These are phyloP conservation scores for Prunus persica DNA, from an alignment of 306 rosid genomes.

Conservation along the genomic window Prunus_persica_NCBIv2 NC_034009.1:32034001-32034500, in stretches of 20 bases:
- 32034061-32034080: constrained; percentile 37
- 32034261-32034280: not conserved
- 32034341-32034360: not conserved
- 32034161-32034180: not conserved
- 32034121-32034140: constrained; percentile 18
- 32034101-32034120: constrained; percentile 76
- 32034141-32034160: constrained; percentile 1
- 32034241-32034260: not conserved
- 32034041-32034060: constrained; percentile 16
- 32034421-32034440: constrained; percentile 83
- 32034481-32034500: constrained; percentile 87
- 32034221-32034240: not conserved
- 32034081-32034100: constrained; percentile 57
- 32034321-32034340: too few relatives aligned
- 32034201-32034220: not conserved
- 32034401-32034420: constrained; percentile 76
- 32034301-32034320: too few relatives aligned
- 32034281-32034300: too few relatives aligned
- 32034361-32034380: not conserved
- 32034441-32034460: constrained; percentile 88
- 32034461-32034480: constrained; percentile 83
- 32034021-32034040: constrained; percentile 3
- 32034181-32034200: not conserved
- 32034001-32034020: not conserved
- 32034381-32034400: not conserved